These are phyloP conservation scores for Phialophora verrucosa DNA, from an alignment of 2,329 filamentous ascomycete genomes.

Conservation along the genomic window DNA sequence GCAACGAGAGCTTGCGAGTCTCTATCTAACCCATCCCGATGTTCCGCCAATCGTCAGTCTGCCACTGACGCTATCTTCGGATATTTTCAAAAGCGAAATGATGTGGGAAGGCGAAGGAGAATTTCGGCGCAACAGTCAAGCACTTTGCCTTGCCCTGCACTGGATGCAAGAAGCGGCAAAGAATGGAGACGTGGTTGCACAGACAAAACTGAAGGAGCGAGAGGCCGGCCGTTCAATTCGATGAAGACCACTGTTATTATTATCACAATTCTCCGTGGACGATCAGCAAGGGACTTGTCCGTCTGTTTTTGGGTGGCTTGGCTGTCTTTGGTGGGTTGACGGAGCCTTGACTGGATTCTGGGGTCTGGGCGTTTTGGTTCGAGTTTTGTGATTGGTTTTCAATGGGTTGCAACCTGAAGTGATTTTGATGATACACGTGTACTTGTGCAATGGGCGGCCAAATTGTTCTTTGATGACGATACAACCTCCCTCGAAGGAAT, in stretches of 20 bases:
- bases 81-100: conserved; percentile 88
- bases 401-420: not conserved
- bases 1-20: conserved; percentile 88
- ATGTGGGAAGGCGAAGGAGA: conserved; percentile 59
- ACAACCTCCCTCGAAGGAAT: conserved; percentile 7
- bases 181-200: conserved; percentile 85
- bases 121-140: conserved; percentile 58
- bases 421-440: conserved; percentile 29
- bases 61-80: conserved; percentile 80
- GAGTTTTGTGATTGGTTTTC: not conserved
- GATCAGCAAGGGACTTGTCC: conserved; percentile 6
- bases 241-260: conserved; percentile 43
- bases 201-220: conserved; percentile 77
- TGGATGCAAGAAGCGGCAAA: conserved; percentile 92
- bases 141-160: conserved; percentile 93
- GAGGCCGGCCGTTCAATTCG: conserved; percentile 66
- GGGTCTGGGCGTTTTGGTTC: not conserved
- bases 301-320: conserved; percentile 15
- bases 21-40: conserved; percentile 91
- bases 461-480: conserved; percentile 20
- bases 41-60: conserved; percentile 78
- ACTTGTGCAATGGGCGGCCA: conserved; percentile 27
- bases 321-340: conserved; percentile 4
- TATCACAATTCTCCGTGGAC: conserved; percentile 19
- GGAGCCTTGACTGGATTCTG: not conserved